phyloP scores from a whole-genome alignment of 345 rosid species.

The Anastatica hierochuntica region DNA sequence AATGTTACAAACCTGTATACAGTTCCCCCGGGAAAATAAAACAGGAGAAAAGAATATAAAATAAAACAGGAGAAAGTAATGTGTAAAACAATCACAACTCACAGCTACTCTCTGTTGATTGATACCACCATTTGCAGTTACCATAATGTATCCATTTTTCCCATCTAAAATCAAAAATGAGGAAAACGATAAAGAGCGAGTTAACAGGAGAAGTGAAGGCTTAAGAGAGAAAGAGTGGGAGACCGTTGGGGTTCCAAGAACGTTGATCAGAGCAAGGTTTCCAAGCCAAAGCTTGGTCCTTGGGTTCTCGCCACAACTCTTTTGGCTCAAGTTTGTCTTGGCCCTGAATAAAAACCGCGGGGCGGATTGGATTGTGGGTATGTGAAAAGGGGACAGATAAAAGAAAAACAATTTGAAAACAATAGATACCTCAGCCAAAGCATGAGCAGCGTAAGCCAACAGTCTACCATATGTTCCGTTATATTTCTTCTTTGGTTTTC shows the following conservation, averaged over 20 bases:
- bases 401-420: not conserved
- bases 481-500: conserved; percentile 36
- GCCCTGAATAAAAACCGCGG: conserved; percentile 30
- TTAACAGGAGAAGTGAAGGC: not conserved
- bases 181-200: not conserved
- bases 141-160: conserved; percentile 74
- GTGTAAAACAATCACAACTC: conserved; percentile 31
- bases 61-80: not conserved
- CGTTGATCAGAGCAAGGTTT: conserved; percentile 81
- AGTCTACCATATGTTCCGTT: conserved; percentile 63
- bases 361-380: too few relatives aligned
- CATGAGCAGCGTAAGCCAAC: conserved; percentile 85
- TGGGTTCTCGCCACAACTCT: conserved; percentile 86
- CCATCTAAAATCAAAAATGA: conserved; percentile 39
- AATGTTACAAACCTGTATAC: conserved; percentile 77
- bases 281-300: conserved; percentile 70
- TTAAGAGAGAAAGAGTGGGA: conserved; percentile 16
- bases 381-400: not conserved
- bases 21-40: not conserved
- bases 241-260: conserved; percentile 62
- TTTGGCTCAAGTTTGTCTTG: conserved; percentile 84
- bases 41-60: not conserved
- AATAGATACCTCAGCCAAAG: conserved; percentile 76
- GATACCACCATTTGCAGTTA: conserved; percentile 97
- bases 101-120: conserved; percentile 98